Base-by-base conservation (phyloP, 2,329 filamentous ascomycete genomes). In the Paraphaeosphaeria sporulosa region DNA sequence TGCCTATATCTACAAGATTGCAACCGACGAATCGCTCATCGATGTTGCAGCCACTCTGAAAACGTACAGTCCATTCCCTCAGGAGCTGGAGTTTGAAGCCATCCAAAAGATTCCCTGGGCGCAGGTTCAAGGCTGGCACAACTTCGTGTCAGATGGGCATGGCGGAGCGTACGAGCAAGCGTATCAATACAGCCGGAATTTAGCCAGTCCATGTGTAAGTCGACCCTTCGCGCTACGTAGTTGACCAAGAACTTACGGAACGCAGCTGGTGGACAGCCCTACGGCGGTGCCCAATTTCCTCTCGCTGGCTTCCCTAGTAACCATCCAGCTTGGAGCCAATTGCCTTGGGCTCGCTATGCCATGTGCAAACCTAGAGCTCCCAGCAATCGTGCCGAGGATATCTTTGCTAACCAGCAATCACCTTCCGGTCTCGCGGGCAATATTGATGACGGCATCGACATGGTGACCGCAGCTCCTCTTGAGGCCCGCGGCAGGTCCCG, bases 41-140 rank as follows among this genome's bases (percentile, higher is more conserved):
- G 53, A 55, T 27, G 40, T 46, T 40, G 25, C 47, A 38, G 53
- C 53, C 4, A 55, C 53, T 43, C n/a, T 55, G 53, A 48, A 48
- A 17, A 1, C 1, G 5, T 47, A 36, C 27, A 55, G 27, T 15
- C 53, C 53, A 17, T 47, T 17, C 19, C 53, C 53, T 8, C 4
- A 55, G 13, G 53, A 55, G 42, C 34, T 27, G 30, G 53, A 55
- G 32, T 46, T 55, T 13, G 53, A 42, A 4, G 40, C 42, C 27
- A 55, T 55, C 27, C 7, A 38, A 6, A 1, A n/a, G 4, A 55
- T 55, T 15, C 40, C 17, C 0, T 55, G 44, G 30, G 42, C 36
- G 7, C 53, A 55, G 21, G 27, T 55, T 17, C 40, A 46, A 36
- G 40, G 53, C 30, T 55, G 53, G 53, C 9, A 38, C 42, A 27